Evolutionary conservation across 192 early-diverging fungal species (phyloP).

Genomic region (Pilaira anomala): DNA sequence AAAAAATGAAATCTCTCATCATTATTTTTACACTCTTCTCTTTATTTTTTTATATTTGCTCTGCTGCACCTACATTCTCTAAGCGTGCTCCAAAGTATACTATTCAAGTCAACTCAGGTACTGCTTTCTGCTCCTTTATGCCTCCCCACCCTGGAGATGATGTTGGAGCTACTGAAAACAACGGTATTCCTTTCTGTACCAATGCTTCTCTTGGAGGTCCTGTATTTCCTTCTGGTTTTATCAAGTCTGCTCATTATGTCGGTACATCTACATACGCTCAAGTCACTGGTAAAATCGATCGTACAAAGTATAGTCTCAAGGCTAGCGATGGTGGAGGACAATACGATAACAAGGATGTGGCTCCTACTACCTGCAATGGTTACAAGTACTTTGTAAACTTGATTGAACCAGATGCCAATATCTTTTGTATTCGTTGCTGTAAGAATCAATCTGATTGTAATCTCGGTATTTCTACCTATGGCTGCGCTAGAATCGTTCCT

Average conservation of each 20-base stretch:
- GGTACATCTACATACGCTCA: conserved; percentile 39
- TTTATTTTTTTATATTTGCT: not conserved
- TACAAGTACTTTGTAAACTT: conserved; percentile 37
- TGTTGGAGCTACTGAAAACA: conserved; percentile 36
- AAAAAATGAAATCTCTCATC: not conserved
- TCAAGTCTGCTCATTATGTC: conserved; percentile 40
- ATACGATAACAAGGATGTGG: conserved; percentile 30
- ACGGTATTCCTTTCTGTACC: conserved; percentile 48
- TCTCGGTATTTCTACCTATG: conserved; percentile 35
- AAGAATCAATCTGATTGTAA: conserved; percentile 24
- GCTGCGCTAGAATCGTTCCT: conserved; percentile 39
- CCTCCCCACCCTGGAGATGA: conserved; percentile 39
- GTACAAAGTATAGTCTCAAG: conserved; percentile 30
- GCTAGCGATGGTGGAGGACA: conserved; percentile 46
- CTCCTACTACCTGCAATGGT: conserved; percentile 29
- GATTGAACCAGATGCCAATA: conserved; percentile 29
- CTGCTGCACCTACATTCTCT: conserved; percentile 1
- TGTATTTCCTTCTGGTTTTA: conserved; percentile 45
- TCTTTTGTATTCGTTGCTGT: conserved; percentile 38
- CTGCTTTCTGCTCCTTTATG: conserved; percentile 30
- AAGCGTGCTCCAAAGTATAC: conserved; percentile 8
- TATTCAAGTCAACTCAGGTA: conserved; percentile 14
- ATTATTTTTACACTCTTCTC: not conserved
- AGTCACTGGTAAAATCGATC: conserved; percentile 48
- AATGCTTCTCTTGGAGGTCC: conserved; percentile 23